These are phyloP conservation scores for Aureobasidium sp. DNA, from an alignment of 2,329 filamentous ascomycete species.

Conservation along the genomic window DNA sequence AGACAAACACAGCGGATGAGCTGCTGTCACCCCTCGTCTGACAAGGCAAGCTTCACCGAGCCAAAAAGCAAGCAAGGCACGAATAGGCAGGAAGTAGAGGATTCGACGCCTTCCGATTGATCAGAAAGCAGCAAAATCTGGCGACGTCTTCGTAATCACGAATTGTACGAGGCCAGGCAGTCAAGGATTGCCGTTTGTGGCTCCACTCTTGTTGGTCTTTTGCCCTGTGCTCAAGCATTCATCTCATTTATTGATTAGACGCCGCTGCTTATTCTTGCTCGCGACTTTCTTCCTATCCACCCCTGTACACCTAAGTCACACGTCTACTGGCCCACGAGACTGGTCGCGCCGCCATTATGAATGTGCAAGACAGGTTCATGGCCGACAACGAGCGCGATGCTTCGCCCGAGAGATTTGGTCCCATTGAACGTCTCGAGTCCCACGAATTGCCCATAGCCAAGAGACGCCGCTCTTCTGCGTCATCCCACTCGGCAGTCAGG, in stretches of 20 bases:
- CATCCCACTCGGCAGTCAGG: conserved; percentile 48
- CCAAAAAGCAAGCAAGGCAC: not conserved
- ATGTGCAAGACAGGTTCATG: conserved; percentile 49
- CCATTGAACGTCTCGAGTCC: conserved; percentile 15
- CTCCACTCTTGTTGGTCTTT: not conserved
- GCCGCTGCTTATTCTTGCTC: not conserved
- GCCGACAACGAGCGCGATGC: conserved; percentile 49
- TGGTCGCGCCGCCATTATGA: conserved; percentile 26
- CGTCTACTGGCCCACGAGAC: not conserved
- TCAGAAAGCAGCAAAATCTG: not conserved
- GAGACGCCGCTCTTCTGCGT: conserved; percentile 30
- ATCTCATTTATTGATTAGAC: conserved; percentile 9
- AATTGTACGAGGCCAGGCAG: not conserved
- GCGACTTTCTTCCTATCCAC: not conserved
- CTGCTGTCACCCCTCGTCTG: not conserved
- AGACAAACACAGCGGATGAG: not conserved
- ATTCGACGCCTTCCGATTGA: not conserved
- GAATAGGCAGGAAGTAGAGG: not conserved
- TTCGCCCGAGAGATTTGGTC: conserved; percentile 31
- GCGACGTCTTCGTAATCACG: not conserved
- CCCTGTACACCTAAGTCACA: not conserved
- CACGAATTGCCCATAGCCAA: conserved; percentile 1
- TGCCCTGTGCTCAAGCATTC: conserved; percentile 7
- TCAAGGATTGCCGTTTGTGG: conserved; percentile 5
- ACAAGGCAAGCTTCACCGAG: not conserved